phyloP scores from a whole-genome alignment of 73 alveolate species.

The Tetrahymena malaccensis region DNA sequence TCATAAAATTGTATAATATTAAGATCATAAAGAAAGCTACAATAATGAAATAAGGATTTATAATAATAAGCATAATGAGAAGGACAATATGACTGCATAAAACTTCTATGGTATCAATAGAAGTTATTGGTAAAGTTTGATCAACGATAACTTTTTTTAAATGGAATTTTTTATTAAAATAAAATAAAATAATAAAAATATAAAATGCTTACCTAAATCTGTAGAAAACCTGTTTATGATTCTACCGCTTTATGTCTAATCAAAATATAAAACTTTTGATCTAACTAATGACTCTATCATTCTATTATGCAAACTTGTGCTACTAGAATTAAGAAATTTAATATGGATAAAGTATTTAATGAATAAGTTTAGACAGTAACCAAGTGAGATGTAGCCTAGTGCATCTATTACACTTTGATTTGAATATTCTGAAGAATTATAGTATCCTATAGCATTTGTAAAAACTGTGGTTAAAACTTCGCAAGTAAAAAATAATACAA shows the following conservation, averaged over 20 bases:
- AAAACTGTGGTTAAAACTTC: neutral
- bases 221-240: constrained; percentile 46
- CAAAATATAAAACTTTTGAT: constrained; percentile 26
- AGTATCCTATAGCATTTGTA: neutral
- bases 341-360: neutral
- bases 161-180: neutral
- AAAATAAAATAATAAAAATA: neutral
- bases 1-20: neutral
- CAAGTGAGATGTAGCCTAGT: neutral
- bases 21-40: neutral
- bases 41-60: neutral
- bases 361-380: neutral
- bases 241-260: constrained; percentile 44
- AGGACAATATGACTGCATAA: neutral
- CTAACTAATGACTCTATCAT: constrained; percentile 13
- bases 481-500: neutral
- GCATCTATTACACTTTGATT: neutral
- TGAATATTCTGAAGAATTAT: neutral
- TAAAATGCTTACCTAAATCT: constrained; percentile 1
- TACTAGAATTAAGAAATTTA: neutral
- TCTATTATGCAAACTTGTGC: neutral
- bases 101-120: neutral
- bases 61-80: neutral
- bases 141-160: neutral
- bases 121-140: neutral